A percentile compares a stretch with the other conserved stretches of the same genome.
These are phyloP conservation scores for Phaeosphaeria sp. DNA, from an alignment of 2,329 filamentous ascomycete species.

Conservation along the genomic window DNA sequence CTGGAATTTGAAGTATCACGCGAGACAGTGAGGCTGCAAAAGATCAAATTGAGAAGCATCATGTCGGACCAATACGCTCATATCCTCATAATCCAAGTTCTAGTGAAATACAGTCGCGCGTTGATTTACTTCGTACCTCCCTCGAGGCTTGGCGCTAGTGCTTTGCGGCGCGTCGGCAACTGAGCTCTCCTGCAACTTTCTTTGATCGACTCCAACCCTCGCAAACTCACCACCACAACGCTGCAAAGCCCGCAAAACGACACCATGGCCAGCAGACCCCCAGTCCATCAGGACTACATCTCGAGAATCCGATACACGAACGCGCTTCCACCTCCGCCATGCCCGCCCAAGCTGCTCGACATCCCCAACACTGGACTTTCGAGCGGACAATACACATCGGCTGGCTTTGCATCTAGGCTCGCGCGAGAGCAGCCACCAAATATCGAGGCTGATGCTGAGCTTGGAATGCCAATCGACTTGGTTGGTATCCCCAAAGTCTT, in stretches of 20 bases:
- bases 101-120: background rate
- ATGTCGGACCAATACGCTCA: too few species aligned
- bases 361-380: conserved; percentile 92
- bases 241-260: conserved; percentile 6
- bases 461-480: conserved; percentile 96
- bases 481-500: conserved; percentile 95
- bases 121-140: background rate
- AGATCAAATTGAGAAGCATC: too few species aligned
- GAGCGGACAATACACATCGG: conserved; percentile 86
- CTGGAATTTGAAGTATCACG: too few species aligned
- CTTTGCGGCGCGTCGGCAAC: conserved; percentile 29
- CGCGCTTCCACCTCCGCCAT: conserved; percentile 90
- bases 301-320: conserved; percentile 95
- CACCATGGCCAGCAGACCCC: conserved; percentile 35
- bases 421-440: conserved; percentile 92
- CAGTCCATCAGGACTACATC: conserved; percentile 92
- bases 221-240: conserved; percentile 12
- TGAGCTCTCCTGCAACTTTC: conserved; percentile 34
- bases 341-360: conserved; percentile 94
- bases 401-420: conserved; percentile 86
- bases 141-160: background rate
- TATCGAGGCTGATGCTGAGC: conserved; percentile 95
- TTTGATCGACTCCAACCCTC: conserved; percentile 23
- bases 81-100: background rate
- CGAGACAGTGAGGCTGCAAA: too few species aligned